Base-by-base conservation (phyloP, 108 stramenopile genomes). In the Cyclotella distinguenda region DNA sequence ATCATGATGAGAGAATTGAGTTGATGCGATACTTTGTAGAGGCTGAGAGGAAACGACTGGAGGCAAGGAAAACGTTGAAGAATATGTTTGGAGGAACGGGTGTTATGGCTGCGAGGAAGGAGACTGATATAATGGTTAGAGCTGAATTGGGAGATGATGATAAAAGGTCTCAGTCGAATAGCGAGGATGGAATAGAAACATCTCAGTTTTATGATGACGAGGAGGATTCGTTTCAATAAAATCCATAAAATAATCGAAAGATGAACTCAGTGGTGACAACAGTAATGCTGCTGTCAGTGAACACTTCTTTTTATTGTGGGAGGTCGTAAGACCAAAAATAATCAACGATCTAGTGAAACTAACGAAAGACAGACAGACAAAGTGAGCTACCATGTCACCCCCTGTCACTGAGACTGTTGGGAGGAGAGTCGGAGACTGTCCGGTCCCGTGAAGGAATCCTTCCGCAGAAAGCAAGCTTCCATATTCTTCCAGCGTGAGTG, bases 1-100 rank as follows among this genome's bases (percentile, higher is more conserved):
- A 81, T 59, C 92, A 93, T 72, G 50, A 50, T 13, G 86, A 70
- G 6, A 50, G 92, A 42, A 71, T 86, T 30, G 68, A 78, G 39
- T 75, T 90, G 19, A 53, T 93, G 53, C 43, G 58, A 25, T 83
- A 77, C 43, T 88, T 90, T 45, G 84, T 93, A 43, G 78, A 88
- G 32, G 78, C 85, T 1, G 92, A 93, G 66, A 78, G 77, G 42
- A 79, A 75, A 48, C 66, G 92, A n/a, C 61, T 93, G 36, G 53
- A 68, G 21, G 85, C 92, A 5, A 89, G 86, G 49, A 88, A 85
- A 66, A 81, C 67, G 26, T 61, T 93, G 57, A 58, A 76, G 74
- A 77, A 74, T 56, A 74, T 89, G 67, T 90, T 93, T 72, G 69
- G 73, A 12, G 64, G 59, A 3, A 35, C 33, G n/a, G 36, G n/a